These are phyloP conservation scores for Oryza coarctata DNA, from an alignment of 176 grass and related monocot genomes.

Conservation along the genomic window DNA sequence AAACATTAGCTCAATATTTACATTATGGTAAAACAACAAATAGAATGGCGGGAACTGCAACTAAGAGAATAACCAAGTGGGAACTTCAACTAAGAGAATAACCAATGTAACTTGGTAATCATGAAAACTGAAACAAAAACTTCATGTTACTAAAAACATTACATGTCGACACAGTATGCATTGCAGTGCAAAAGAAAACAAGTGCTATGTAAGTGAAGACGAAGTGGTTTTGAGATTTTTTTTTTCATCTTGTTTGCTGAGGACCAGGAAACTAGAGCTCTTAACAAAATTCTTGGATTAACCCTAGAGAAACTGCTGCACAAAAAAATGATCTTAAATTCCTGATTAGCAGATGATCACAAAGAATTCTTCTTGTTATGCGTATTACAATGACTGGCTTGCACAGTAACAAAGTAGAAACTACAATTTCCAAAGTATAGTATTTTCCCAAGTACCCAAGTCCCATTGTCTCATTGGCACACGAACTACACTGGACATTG, in stretches of 20 bases:
- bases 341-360: not conserved
- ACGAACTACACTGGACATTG: not conserved
- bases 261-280: not conserved
- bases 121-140: not conserved
- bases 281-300: not conserved
- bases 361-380: not conserved
- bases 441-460: not conserved
- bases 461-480: not conserved
- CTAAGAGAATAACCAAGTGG: not conserved
- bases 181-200: not conserved
- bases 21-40: not conserved
- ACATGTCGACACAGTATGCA: not conserved
- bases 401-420: not conserved
- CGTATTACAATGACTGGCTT: not conserved
- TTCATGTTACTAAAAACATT: not conserved
- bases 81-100: not conserved
- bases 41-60: not conserved
- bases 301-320: not conserved
- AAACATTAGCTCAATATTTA: constrained; percentile 1
- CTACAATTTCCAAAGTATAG: not conserved
- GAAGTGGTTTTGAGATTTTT: not conserved
- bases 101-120: not conserved
- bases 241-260: not conserved
- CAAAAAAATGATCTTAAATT: constrained; percentile 8
- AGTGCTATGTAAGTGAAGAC: not conserved